phyloP scores from a whole-genome alignment of 805 yeast species.

The Schizosaccharomyces cryophilus region DNA sequence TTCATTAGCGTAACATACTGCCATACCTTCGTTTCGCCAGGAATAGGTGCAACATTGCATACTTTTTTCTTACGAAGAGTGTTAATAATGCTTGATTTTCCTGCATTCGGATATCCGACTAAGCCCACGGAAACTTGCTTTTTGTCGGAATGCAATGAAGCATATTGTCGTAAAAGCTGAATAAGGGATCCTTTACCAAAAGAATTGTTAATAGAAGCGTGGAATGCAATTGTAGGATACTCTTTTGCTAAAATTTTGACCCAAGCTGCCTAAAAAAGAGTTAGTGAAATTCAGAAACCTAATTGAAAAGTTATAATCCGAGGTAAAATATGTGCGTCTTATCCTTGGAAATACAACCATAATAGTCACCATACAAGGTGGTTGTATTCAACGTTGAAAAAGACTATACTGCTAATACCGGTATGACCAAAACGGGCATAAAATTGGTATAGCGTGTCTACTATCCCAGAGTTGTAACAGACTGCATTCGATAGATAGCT shows the following conservation, averaged over 20 bases:
- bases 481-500: constrained; percentile 29
- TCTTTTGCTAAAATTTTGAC: constrained; percentile 79
- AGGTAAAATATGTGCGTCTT: neutral
- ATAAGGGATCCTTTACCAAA: constrained; percentile 93
- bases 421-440: constrained; percentile 25
- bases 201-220: constrained; percentile 89
- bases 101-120: constrained; percentile 96
- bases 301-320: constrained; percentile 5
- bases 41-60: constrained; percentile 91
- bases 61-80: constrained; percentile 86
- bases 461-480: constrained; percentile 98
- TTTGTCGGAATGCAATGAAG: constrained; percentile 72
- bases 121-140: constrained; percentile 92
- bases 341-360: no score
- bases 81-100: constrained; percentile 86
- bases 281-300: constrained; percentile 4
- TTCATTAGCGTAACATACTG: constrained; percentile 94
- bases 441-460: constrained; percentile 31
- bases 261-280: constrained; percentile 70
- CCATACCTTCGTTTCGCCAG: constrained; percentile 98
- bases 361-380: neutral
- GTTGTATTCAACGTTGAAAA: constrained; percentile 5
- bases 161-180: constrained; percentile 78
- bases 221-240: constrained; percentile 89
- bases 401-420: constrained; percentile 20